A percentile compares a stretch with the other conserved stretches of the same genome.
phyloP scores from a whole-genome alignment of 2,329 filamentous ascomycete species.

The Cladosporium sp. region DNA sequence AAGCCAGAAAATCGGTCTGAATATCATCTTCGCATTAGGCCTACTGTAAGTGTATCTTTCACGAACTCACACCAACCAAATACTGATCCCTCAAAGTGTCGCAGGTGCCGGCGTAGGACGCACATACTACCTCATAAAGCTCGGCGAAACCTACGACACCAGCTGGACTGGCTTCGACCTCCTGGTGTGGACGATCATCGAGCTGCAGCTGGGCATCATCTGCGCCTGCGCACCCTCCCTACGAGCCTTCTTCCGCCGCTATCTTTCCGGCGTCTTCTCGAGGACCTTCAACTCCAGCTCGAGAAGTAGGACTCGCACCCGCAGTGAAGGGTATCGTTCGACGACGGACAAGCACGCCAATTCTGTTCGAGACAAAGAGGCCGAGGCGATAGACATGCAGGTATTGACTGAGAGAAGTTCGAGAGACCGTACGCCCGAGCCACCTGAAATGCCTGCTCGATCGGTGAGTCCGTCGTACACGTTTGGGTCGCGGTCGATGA shows the following conservation, averaged over 20 bases:
- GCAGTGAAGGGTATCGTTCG: neutral
- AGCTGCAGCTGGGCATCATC: conserved; percentile 27
- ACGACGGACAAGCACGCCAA: neutral
- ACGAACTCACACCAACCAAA: conserved; percentile 1
- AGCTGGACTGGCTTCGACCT: conserved; percentile 23
- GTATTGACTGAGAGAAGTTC: neutral
- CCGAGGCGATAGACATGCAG: conserved; percentile 2
- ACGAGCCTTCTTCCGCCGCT: conserved; percentile 25
- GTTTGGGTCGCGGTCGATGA: neutral
- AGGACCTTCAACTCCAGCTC: neutral
- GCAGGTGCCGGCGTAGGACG: conserved; percentile 21
- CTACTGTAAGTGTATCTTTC: conserved; percentile 9
- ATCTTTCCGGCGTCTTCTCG: conserved; percentile 13
- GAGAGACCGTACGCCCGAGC: neutral
- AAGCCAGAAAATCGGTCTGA: conserved; percentile 20
- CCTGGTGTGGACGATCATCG: conserved; percentile 24
- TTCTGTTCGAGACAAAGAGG: neutral
- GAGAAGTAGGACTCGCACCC: neutral
- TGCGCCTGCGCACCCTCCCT: conserved; percentile 26
- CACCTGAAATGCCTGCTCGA: neutral
- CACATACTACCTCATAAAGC: conserved; percentile 20
- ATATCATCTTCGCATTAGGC: conserved; percentile 20
- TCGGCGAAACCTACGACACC: conserved; percentile 18
- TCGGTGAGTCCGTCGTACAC: neutral
- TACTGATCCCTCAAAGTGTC: conserved; percentile 11